Evolutionary conservation across 192 early-diverging fungal species (phyloP).

Genomic region (Linnemannia elongata): DNA sequence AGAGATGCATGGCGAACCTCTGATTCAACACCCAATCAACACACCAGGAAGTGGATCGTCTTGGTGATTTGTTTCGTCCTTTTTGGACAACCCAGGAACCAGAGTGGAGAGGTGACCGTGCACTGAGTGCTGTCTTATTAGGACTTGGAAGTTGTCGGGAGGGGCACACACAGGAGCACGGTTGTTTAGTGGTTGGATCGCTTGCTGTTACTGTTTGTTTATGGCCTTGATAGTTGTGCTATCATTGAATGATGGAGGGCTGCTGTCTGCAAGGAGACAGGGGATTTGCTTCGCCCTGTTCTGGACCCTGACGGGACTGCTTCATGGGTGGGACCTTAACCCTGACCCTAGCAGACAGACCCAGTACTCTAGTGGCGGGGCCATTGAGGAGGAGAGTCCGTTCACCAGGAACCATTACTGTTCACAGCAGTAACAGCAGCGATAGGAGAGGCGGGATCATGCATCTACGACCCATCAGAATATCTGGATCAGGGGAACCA

Average conservation of each 20-base stretch:
- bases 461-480: not conserved
- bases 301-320: not conserved
- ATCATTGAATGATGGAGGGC: not conserved
- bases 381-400: not conserved
- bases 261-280: not conserved
- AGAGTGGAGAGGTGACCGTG: not conserved
- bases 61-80: not conserved
- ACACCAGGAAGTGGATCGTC: not conserved
- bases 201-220: not conserved
- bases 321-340: not conserved
- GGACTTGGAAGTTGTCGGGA: too few species aligned
- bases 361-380: not conserved
- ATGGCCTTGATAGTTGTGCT: not conserved
- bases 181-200: not conserved
- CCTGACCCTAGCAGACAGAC: not conserved
- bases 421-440: not conserved
- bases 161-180: not conserved
- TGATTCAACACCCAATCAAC: not conserved
- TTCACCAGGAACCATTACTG: not conserved
- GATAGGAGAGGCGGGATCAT: not conserved
- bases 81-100: not conserved
- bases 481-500: not conserved
- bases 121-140: too few species aligned
- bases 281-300: not conserved
- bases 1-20: constrained; percentile 4